Evolutionary conservation across 1,284 basidiomycete species (phyloP), one percentile per base, ranked within the genome.

Genomic region (Malassezia slooffiae): DNA sequence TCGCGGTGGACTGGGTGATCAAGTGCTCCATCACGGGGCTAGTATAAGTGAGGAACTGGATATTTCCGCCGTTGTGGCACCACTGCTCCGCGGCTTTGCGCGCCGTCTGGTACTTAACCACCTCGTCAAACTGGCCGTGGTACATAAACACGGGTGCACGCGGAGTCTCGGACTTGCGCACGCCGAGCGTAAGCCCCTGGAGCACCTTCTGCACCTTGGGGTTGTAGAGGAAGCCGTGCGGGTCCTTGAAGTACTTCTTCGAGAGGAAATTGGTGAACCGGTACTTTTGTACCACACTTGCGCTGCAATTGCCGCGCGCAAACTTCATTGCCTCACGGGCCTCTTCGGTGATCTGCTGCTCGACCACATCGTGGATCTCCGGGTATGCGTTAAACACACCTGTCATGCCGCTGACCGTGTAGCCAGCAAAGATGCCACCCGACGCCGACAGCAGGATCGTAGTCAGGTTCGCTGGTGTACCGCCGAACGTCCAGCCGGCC

Each of bases 101-200:
- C 8, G 44, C 57, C 9, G 44, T 41, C 2, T 17, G 13, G 50
- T 44, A 60, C 0, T 63, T 63, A 15, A 66, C 53, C 16, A 64
- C 52, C 41, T 64, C 62, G 46, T 67, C 65, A 11, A 11, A n/a
- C 4, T 38, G 9, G 10, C 52, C 55, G 29, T 67, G 64, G 51
- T 43, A 61, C 31, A 61, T 45, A 35, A 54, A 52, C 5, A 51
- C 47, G 3, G 58, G 57, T 38, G 52, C 61, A 15, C 42, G 54
- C 28, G 55, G 58, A 15, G 31, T 36, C 26, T 43, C 43, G 21
- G 4, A 16, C 9, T 22, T 17, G 9, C 45, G 38, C 20, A 54
- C 48, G 2, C 50, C 19, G 12, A 35, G 29, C 0, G 57, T 20
- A 38, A 58, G 59, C 26, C 24, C 13, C n/a, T 32, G 34, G 4